Evolutionary conservation across 352 stramenopile species (phyloP), one percentile per base, ranked within the genome.

Genomic region (Phytophthora podocarpi): DNA sequence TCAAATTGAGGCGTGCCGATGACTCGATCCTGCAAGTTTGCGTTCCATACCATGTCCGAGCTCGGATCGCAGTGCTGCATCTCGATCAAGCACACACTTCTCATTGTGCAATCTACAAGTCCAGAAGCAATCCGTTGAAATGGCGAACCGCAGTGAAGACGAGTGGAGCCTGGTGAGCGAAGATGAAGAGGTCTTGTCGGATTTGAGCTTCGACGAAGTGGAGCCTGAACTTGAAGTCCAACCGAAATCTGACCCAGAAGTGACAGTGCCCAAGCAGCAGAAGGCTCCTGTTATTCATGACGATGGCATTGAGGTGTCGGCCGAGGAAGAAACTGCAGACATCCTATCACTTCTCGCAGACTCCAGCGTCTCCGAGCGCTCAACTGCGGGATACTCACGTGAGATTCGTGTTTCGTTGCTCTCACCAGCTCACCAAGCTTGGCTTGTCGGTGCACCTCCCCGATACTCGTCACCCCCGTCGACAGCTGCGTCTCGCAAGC

Each of bases 151-250:
- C 57, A 73, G 64, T 35, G 67, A 80, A 36, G 78, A 90, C 43
- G 81, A 86, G 23, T 90, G 80, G 80, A 85, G 78, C 24, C 46
- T 80, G 53, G 42, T 90, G 37, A 82, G 78, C 47, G 63, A 74
- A 35, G 64, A 78, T 20, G 74, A 76, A 52, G 72, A 71, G 9
- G 31, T 48, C 10, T 18, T 48, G 27, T 64, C 50, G 8, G 63
- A 64, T 15, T 52, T 30, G 47, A 80, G 67, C 45, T 68, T 72
- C 21, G 53, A 70, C 18, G 53, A 84, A 69, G 50, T 67, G 4
- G 59, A 74, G 9, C 20, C 42, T 1, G 72, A 81, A 35, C 43
- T 57, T 23, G 72, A 78, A 39, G 30, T 31, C 24, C 13, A 81
- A 61, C 58, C 56, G 5, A 53, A 70, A 12, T n/a, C 21, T 13